Base-by-base conservation (phyloP, 306 rosid genomes). In the Casuarina equisetifolia region DNA sequence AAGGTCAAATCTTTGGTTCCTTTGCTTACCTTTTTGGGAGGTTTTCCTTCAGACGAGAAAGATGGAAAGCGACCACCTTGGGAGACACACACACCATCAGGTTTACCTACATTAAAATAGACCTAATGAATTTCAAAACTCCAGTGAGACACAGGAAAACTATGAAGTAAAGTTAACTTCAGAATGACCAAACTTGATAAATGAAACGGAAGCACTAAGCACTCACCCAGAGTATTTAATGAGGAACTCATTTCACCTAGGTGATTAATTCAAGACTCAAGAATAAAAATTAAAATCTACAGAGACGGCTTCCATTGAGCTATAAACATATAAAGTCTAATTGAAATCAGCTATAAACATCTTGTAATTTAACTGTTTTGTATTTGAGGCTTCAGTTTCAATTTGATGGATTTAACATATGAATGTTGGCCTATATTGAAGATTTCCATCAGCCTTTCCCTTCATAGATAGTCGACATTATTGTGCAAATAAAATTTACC, bases 1-100 rank as follows among this genome's bases (percentile, higher is more conserved):
- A 95, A 90, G 17, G 89, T 88, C 87, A 95, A 79, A 73, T 89
- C 98, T 78, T 92, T 93, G 46, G 88, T 85, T 82, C 96, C 97
- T 79, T 80, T 85, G 76, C 53, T 79, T 17, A 73, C 86, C 80
- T 80, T 82, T 85, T 64, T 87, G 39, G 97, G 99, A 81, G 94
- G 86, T 82, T 79, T 88, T 46, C 97, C 97, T 70, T 91, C 94
- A 52, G 81, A 84, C 74, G 88, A 79, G 82, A 95, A 95, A 51
- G 94, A 87, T 35, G 91, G 91, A 78, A 92, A 95, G 17, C 92
- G 93, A 73, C 93, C 91, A 15, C 97, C 97, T 90, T 95, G 92
- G 51, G 99, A 92, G 85, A 86, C 83, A 77, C 99, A 95, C 54
- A 76, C 88, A 75, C 88, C 91, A 70, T 71, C 86, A 39, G 90